phyloP scores from a whole-genome alignment of 2,329 filamentous ascomycete species.

The Clarireedia sp. region DNA sequence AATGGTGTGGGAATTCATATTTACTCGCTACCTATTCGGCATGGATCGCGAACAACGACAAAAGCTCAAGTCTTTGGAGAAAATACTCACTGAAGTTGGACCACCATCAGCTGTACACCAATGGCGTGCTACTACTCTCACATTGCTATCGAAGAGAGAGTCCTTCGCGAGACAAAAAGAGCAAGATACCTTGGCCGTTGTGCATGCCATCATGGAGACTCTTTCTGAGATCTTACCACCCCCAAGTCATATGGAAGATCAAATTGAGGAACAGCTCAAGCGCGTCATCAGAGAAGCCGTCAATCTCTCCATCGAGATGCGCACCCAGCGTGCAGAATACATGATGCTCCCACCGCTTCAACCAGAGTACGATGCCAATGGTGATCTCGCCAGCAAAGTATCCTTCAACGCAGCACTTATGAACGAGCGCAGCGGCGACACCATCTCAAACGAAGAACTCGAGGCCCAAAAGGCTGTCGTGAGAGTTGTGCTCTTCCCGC shows the following conservation, averaged over 20 bases:
- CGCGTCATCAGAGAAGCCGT: constrained; percentile 86
- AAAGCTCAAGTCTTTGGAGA: constrained; percentile 93
- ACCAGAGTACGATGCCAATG: constrained; percentile 89
- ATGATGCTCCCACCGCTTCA: constrained; percentile 95
- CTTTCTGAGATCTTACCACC: constrained; percentile 80
- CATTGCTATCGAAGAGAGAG: constrained; percentile 71
- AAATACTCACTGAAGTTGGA: constrained; percentile 81
- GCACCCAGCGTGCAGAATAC: constrained; percentile 91
- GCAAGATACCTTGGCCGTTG: constrained; percentile 91
- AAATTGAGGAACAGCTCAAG: constrained; percentile 76
- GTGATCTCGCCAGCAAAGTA: constrained; percentile 80
- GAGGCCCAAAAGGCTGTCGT: constrained; percentile 71
- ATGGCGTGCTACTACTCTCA: constrained; percentile 94
- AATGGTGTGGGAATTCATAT: constrained; percentile 99
- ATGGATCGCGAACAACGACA: constrained; percentile 98
- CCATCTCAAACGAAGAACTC: constrained; percentile 65
- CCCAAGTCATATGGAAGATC: constrained; percentile 68
- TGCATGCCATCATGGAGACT: constrained; percentile 80
- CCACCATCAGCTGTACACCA: constrained; percentile 84
- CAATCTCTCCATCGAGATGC: constrained; percentile 91
- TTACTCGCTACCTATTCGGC: constrained; percentile 94
- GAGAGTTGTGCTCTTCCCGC: constrained; percentile 86
- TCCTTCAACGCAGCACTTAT: constrained; percentile 89
- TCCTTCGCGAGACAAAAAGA: constrained; percentile 77
- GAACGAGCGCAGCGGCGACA: constrained; percentile 77